Evolutionary conservation across 2,329 filamentous ascomycete genomes (phyloP).

Genomic region (Thielaviopsis ethacetica): DNA sequence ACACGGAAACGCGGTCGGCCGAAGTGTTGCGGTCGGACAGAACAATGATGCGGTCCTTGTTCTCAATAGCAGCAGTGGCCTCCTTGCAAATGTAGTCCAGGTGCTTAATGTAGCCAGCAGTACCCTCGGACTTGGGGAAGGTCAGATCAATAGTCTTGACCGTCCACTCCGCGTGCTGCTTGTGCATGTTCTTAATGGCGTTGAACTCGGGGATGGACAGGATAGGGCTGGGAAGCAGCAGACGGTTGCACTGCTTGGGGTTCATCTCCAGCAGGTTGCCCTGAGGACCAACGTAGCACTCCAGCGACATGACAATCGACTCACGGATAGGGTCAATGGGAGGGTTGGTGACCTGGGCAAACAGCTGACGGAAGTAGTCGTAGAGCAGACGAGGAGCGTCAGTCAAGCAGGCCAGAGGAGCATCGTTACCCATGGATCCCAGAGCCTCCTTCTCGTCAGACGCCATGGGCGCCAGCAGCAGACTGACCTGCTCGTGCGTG

Average conservation of each 20-base stretch:
- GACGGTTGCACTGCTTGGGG: constrained; percentile 67
- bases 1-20: constrained; percentile 68
- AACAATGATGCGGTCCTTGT: constrained; percentile 70
- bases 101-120: constrained; percentile 70
- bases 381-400: constrained; percentile 75
- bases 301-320: constrained; percentile 94
- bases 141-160: constrained; percentile 86
- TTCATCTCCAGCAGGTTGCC: constrained; percentile 93
- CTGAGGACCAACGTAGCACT: constrained; percentile 91
- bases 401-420: constrained; percentile 80
- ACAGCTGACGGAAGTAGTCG: constrained; percentile 95
- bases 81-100: constrained; percentile 80
- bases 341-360: constrained; percentile 94
- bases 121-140: constrained; percentile 71
- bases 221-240: constrained; percentile 77
- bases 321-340: constrained; percentile 95
- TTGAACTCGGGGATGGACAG: constrained; percentile 86
- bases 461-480: constrained; percentile 88
- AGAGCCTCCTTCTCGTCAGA: constrained; percentile 94
- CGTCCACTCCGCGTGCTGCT: constrained; percentile 62
- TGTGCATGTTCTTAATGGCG: constrained; percentile 60
- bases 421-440: constrained; percentile 96
- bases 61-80: constrained; percentile 68
- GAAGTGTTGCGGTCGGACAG: constrained; percentile 79
- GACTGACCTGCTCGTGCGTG: constrained; percentile 84